Evolutionary conservation across 257 asterid species (phyloP), one percentile per base, ranked within the genome.

Genomic region (Ilex aquifolium): DNA sequence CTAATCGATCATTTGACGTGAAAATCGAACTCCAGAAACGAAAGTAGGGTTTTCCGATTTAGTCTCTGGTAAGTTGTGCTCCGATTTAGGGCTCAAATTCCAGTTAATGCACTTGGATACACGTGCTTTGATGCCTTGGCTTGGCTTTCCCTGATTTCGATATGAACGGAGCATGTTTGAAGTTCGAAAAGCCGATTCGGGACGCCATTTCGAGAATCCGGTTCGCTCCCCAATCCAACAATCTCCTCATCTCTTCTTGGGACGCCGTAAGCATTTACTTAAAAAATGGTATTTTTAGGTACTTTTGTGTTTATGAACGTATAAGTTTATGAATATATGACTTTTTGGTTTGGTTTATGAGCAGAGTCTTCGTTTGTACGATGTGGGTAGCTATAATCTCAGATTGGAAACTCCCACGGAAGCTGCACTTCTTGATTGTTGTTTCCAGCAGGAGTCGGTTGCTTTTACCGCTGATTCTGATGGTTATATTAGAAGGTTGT

Each of bases 151-250:
- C 42, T 36, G 42, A 46, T 44, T 46, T 56, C 16, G 60, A 56
- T 42, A 90, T 90, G 96, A 72, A 74, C 27, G 73, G 57, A 36
- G 61, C 66, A 48, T 53, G 80, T 44, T 65, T 92, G 62, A 78
- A 74, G 27, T 70, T 87, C 59, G 64, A 40, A 7, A 71, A 66
- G 46, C 97, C 92, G 31, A 77, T 91, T 56, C 69, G 68, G 17
- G 95, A 86, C 63, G 83, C 95, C 67, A 76, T 91, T 80, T 81
- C 98, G 49, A 79, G 95, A 77, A 71, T 91, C 56, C 93, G 92
- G 10, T 91, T 91, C 62, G 88, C 95, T 66, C 86, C 93, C 14
- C 11, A 1, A 32, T 78, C 95, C 56, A 85, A 86, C 82, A 85
- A 83, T 67, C 88, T 88, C 66, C 83, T 86, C 15, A 74, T 91